A percentile compares a stretch with the other conserved stretches of the same genome.
Conservation (phyloP, 2,329 filamentous ascomycete genomes). For the Fusarium continuum region DNA sequence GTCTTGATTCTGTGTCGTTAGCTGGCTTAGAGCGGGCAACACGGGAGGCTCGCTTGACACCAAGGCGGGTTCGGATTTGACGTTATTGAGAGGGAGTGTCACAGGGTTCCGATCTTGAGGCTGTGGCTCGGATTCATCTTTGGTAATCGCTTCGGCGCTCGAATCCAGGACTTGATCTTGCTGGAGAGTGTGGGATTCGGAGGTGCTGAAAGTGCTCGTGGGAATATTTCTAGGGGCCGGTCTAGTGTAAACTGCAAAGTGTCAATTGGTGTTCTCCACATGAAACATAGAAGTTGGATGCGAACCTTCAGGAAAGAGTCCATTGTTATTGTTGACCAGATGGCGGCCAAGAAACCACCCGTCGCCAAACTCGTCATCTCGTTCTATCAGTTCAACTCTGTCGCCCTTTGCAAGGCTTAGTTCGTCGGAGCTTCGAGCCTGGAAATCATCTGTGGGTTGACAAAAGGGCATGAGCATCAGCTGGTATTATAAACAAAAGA, state of each 20-base stretch:
- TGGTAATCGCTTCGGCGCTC: conserved; percentile 33
- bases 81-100: conserved; percentile 57
- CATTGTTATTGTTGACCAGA: conserved; percentile 75
- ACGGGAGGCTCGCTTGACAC: conserved; percentile 42
- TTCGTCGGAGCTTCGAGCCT: conserved; percentile 91
- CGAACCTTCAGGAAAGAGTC: conserved; percentile 84
- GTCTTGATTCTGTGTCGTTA: conserved; percentile 59
- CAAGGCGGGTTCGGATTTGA: conserved; percentile 47
- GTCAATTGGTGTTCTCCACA: conserved; percentile 36
- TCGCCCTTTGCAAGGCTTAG: conserved; percentile 87
- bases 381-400: conserved; percentile 82
- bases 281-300: conserved; percentile 26
- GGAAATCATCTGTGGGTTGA: conserved; percentile 78
- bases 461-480: conserved; percentile 19
- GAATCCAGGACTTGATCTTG: conserved; percentile 45
- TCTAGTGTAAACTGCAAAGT: conserved; percentile 66
- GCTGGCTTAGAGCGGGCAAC: conserved; percentile 45
- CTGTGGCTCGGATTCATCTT: conserved; percentile 48
- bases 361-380: conserved; percentile 89
- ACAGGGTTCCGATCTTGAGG: conserved; percentile 49
- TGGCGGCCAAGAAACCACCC: conserved; percentile 86
- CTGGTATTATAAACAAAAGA: conserved; percentile 8
- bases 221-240: conserved; percentile 59
- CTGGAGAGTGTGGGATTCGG: conserved; percentile 46
- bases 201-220: conserved; percentile 43